A percentile compares a stretch with the other conserved stretches of the same genome.
phyloP scores from a whole-genome alignment of 2,329 filamentous ascomycete species.

The Hymenoscyphus infarciens region DNA sequence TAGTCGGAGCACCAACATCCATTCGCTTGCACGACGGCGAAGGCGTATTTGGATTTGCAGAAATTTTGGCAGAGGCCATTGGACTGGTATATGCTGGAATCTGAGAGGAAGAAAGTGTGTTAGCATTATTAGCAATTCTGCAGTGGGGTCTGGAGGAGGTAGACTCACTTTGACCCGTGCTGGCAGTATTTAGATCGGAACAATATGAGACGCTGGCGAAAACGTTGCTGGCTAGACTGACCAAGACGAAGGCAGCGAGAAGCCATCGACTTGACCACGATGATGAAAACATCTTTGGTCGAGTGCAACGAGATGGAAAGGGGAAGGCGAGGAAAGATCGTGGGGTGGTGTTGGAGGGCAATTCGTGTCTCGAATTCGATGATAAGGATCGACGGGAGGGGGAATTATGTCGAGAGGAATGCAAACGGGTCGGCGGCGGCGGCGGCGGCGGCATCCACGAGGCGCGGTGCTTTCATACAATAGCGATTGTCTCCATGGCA shows the following conservation, averaged over 20 bases:
- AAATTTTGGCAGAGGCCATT: slow-evolving; percentile 63
- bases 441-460: slow-evolving; percentile 29
- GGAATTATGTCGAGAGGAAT: slow-evolving; percentile 16
- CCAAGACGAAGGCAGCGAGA: slow-evolving; percentile 22
- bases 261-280: slow-evolving; percentile 25
- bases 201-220: slow-evolving; percentile 39
- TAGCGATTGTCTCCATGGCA: slow-evolving; percentile 9
- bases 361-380: slow-evolving; percentile 11
- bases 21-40: slow-evolving; percentile 62
- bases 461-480: background rate
- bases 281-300: slow-evolving; percentile 13
- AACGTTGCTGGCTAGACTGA: slow-evolving; percentile 11
- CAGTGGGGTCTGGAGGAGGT: slow-evolving; percentile 4
- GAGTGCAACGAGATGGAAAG: background rate
- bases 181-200: slow-evolving; percentile 45
- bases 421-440: slow-evolving; percentile 29
- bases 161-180: slow-evolving; percentile 41
- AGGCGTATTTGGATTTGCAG: slow-evolving; percentile 58
- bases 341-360: background rate
- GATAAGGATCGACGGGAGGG: slow-evolving; percentile 15
- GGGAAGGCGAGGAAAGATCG: background rate
- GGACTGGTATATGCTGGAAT: slow-evolving; percentile 58
- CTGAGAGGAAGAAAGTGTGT: slow-evolving; percentile 36
- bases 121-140: slow-evolving; percentile 12
- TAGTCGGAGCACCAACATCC: slow-evolving; percentile 75